Conservation (phyloP, 1,139 yeast species). For the Lodderomyces jiufengensis region DNA sequence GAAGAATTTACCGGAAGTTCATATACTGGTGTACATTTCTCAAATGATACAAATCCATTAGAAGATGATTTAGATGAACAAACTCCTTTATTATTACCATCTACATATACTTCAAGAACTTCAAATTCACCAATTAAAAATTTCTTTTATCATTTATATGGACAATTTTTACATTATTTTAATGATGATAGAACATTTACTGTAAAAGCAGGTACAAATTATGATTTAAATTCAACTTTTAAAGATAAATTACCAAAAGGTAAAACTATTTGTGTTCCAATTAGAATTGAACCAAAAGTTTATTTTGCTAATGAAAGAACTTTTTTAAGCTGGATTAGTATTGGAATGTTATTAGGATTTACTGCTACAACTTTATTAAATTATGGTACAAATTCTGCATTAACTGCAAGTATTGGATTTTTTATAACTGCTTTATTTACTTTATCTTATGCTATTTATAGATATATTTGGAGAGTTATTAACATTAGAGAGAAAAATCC, state of each 20-base stretch:
- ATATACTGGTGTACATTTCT: constrained; percentile 42
- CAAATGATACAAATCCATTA: constrained; percentile 46
- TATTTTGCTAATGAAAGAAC: constrained; percentile 85
- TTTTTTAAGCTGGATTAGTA: constrained; percentile 72
- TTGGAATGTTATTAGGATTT: constrained; percentile 68
- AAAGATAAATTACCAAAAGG: constrained; percentile 68
- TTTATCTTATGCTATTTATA: constrained; percentile 66
- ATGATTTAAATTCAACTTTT: constrained; percentile 53
- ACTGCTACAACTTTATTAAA: constrained; percentile 69
- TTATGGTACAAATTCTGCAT: constrained; percentile 65
- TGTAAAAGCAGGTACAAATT: constrained; percentile 79
- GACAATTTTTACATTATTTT: constrained; percentile 43
- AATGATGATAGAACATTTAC: constrained; percentile 69
- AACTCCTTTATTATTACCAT: constrained; percentile 40
- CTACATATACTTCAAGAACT: constrained; percentile 26
- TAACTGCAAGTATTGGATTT: constrained; percentile 87
- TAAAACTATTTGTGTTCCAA: constrained; percentile 69
- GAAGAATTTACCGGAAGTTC: constrained; percentile 41
- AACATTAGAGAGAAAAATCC: constrained; percentile 82
- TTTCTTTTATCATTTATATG: constrained; percentile 32
- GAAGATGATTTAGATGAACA: constrained; percentile 47
- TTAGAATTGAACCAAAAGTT: constrained; percentile 80
- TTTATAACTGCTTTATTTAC: constrained; percentile 76
- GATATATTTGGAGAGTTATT: constrained; percentile 78
- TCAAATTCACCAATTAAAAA: constrained; percentile 30